Percentiles rank a stretch among this genome's conserved stretches.
Conservation (phyloP, 345 rosid genomes). For the Eucalyptus decipiens region DNA sequence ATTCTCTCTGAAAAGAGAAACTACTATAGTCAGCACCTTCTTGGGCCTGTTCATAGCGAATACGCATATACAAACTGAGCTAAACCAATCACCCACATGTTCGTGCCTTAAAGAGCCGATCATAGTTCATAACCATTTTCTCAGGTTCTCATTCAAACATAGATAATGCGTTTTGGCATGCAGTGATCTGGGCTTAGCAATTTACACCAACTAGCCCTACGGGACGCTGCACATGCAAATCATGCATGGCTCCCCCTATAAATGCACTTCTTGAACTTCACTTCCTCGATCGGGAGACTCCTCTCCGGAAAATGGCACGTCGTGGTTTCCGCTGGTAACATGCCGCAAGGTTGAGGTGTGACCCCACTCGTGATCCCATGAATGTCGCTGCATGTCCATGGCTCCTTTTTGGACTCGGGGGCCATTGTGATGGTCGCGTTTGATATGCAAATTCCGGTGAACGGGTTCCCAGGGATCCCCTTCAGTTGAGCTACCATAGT, state of each 20-base stretch:
- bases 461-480: conserved; percentile 50
- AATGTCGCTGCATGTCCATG: conserved; percentile 57
- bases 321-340: conserved; percentile 24
- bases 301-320: conserved; percentile 57
- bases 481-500: conserved; percentile 54
- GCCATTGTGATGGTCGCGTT: conserved; percentile 54
- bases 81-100: not conserved
- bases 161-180: not conserved
- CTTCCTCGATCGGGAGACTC: conserved; percentile 48
- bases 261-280: conserved; percentile 45
- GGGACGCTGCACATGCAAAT: not conserved
- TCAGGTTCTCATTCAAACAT: not conserved
- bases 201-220: not conserved
- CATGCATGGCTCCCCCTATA: conserved; percentile 12
- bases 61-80: not conserved
- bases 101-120: not conserved
- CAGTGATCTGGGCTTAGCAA: not conserved
- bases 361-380: conserved; percentile 45
- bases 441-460: conserved; percentile 59
- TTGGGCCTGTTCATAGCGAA: not conserved
- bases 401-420: conserved; percentile 43
- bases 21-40: not conserved
- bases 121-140: not conserved
- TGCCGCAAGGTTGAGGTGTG: conserved; percentile 34
- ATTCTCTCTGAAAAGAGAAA: not conserved